A percentile compares a stretch with the other conserved stretches of the same genome.
Conservation (phyloP, 495 filamentous ascomycete genomes). For the Annulohypoxylon nitens region DNA sequence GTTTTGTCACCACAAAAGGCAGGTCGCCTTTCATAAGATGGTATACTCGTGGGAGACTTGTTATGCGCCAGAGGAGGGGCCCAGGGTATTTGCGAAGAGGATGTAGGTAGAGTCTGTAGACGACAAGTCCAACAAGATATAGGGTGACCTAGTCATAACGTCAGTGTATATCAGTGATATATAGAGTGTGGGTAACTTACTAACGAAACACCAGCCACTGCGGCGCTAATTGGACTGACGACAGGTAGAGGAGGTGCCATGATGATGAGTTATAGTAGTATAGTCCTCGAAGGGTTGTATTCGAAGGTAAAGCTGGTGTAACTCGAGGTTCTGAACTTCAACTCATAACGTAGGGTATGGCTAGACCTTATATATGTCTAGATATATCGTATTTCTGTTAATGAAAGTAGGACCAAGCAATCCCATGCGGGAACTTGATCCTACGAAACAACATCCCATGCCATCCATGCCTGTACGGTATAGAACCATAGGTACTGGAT, state of each 20-base stretch:
- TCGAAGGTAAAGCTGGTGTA: not conserved
- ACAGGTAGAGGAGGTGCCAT: constrained; percentile 33
- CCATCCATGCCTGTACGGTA: constrained; percentile 3
- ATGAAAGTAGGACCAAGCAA: not conserved
- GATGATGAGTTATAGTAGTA: not conserved
- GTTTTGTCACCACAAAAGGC: constrained; percentile 56
- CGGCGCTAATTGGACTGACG: not conserved
- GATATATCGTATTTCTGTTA: not conserved
- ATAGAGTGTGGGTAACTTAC: constrained; percentile 4
- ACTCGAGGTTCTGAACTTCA: not conserved
- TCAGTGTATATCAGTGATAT: not conserved
- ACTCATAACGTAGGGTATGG: constrained; percentile 1
- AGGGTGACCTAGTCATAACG: constrained; percentile 24
- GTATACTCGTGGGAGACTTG: constrained; percentile 52
- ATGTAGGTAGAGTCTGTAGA: constrained; percentile 66
- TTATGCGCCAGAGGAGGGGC: constrained; percentile 58
- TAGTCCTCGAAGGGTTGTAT: not conserved
- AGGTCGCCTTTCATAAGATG: constrained; percentile 53
- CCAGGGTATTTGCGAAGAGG: constrained; percentile 66
- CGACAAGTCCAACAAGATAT: constrained; percentile 30
- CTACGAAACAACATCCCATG: not conserved
- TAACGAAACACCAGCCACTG: constrained; percentile 18
- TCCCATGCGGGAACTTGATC: not conserved
- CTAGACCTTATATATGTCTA: constrained; percentile 19
- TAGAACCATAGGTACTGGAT: not conserved